Evolutionary conservation across 2,329 filamentous ascomycete species (phyloP), one percentile per base, ranked within the genome.

Genomic region (Saccharata proteae): DNA sequence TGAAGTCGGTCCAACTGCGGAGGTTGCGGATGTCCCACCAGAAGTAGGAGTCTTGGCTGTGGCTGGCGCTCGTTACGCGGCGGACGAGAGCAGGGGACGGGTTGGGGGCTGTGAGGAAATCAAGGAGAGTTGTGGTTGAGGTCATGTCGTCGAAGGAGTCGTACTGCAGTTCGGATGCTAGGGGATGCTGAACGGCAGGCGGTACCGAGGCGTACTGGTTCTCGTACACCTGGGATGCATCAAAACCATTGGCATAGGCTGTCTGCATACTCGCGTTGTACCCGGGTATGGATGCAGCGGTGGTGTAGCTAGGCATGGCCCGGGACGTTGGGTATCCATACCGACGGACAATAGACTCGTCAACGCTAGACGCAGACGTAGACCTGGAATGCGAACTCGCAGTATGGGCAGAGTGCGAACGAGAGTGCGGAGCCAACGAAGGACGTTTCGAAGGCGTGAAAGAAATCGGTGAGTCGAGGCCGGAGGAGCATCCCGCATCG

Each of bases 11-110:
- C 88, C 88, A 94, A 39, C 75, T 70, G 40, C 82, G 75, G 42
- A 94, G 66, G 52, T 92, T 88, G 43, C 88, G 80, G 36, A 93
- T 71, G 48, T 96, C 88, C 81, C 84, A 94, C 88, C 88, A 96
- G 57, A 88, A 93, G 61, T 93, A 77, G 11, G 29, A 29, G 46
- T 70, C 78, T 57, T 67, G 71, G 47, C 67, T 76, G 52, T 74
- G 80, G 40, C 65, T 72, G 59, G 75, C 52, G 50, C 79, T 77
- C 37, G 79, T 81, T 43, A 88, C 72, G 43, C 78, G 80, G 48
- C 79, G 79, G 21, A 93, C 83, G 19, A 93, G 65, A 23, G 79
- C 78, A 12, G 86, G 80, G 14, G 83, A 77, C 13, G 86, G 85
- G 49, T 92, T 93, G 38, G 80, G 61, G 1, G 69, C 65, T 3